Evolutionary conservation across 2,329 filamentous ascomycete species (phyloP).

Genomic region (Fusarium paranaense): DNA sequence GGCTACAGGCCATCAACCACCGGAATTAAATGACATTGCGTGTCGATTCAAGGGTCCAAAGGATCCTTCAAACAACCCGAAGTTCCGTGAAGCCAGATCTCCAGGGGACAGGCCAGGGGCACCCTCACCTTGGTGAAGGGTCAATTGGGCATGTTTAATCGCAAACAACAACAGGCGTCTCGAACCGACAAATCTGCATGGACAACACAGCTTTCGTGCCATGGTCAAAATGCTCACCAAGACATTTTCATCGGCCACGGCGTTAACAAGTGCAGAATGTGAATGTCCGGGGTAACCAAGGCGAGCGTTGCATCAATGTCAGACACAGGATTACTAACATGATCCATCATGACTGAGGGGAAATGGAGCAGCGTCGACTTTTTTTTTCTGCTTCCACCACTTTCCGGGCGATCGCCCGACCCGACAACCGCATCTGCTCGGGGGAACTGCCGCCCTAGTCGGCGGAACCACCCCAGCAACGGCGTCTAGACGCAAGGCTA

Average conservation of each 20-base stretch:
- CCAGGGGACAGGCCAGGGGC: constrained; percentile 5
- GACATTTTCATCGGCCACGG: not conserved
- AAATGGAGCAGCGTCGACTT: constrained; percentile 2
- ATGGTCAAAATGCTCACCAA: not conserved
- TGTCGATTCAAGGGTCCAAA: not conserved
- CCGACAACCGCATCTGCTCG: constrained; percentile 41
- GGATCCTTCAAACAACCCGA: not conserved
- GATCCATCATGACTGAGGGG: constrained; percentile 39
- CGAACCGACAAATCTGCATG: not conserved
- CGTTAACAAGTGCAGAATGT: not conserved
- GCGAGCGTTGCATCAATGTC: constrained; percentile 14
- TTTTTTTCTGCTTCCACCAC: constrained; percentile 13
- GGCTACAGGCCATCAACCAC: not conserved
- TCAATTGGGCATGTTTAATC: not conserved
- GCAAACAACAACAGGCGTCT: not conserved
- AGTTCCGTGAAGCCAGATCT: constrained; percentile 7
- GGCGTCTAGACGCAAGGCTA: constrained; percentile 27
- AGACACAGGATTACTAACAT: constrained; percentile 32
- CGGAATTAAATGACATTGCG: not conserved
- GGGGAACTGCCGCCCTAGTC: constrained; percentile 22
- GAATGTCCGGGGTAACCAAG: not conserved
- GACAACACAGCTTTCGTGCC: not conserved
- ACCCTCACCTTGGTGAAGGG: not conserved
- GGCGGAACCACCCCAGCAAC: constrained; percentile 24
- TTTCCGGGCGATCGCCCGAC: constrained; percentile 46